phyloP scores from a whole-genome alignment of 2,329 filamentous ascomycete species.

The Mollisiaceae sp. region DNA sequence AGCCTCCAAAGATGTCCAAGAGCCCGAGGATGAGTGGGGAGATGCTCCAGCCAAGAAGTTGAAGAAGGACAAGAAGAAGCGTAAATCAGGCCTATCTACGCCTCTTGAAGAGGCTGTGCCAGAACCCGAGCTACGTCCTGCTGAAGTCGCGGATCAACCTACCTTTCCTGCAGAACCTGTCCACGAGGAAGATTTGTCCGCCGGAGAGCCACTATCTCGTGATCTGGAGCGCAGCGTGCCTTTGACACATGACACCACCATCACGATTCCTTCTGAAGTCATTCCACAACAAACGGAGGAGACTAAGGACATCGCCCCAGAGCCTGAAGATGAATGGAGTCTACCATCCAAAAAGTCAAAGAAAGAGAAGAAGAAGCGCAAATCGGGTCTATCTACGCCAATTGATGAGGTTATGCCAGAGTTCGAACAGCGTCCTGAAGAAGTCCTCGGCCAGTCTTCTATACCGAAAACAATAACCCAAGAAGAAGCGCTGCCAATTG shows the following conservation, averaged over 20 bases:
- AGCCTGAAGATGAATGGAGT: too few relatives aligned
- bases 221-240: too few relatives aligned
- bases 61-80: slow-evolving; percentile 34
- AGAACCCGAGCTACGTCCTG: too few relatives aligned
- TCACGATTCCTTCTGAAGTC: too few relatives aligned
- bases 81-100: slow-evolving; percentile 27
- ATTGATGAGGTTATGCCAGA: slow-evolving; percentile 15
- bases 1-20: slow-evolving; percentile 11
- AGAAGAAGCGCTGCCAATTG: neutral
- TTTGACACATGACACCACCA: too few relatives aligned
- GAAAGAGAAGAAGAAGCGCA: neutral
- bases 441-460: neutral
- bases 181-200: too few relatives aligned
- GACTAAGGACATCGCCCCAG: too few relatives aligned
- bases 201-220: too few relatives aligned
- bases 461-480: neutral
- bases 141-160: too few relatives aligned
- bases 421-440: neutral
- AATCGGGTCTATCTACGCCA: slow-evolving; percentile 28
- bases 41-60: slow-evolving; percentile 29
- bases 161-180: too few relatives aligned
- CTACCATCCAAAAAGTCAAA: too few relatives aligned
- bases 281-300: too few relatives aligned
- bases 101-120: slow-evolving; percentile 22
- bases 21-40: slow-evolving; percentile 27